A percentile compares a stretch with the other conserved stretches of the same genome.
Conservation (phyloP, 805 yeast species). For the Dipodascus geniculatus region DNA sequence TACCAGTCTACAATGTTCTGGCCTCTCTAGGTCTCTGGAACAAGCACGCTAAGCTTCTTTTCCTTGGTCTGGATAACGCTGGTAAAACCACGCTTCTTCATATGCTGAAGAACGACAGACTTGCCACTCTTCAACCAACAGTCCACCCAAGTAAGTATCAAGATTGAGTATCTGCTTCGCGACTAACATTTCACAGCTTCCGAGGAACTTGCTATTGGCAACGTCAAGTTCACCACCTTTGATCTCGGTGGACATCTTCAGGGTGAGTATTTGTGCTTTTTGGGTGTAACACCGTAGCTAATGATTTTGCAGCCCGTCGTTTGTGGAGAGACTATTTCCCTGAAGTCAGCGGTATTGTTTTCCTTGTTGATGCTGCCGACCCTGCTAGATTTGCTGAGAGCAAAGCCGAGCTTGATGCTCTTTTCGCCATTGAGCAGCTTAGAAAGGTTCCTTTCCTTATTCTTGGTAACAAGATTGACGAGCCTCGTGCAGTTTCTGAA, state of each 20-base stretch:
- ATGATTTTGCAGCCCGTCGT: conserved; percentile 58
- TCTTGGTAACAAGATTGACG: conserved; percentile 94
- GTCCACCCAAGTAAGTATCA: conserved; percentile 60
- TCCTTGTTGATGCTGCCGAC: conserved; percentile 94
- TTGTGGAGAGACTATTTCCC: conserved; percentile 99
- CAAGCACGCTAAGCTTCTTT: conserved; percentile 91
- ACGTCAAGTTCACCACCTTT: conserved; percentile 92
- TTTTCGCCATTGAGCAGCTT: conserved; percentile 87
- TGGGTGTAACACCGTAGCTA: no score
- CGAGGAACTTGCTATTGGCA: conserved; percentile 94
- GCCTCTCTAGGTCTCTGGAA: conserved; percentile 78
- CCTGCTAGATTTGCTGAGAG: conserved; percentile 92
- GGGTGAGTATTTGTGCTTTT: conserved; percentile 11
- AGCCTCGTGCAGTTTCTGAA: conserved; percentile 88
- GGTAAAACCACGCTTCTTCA: conserved; percentile 89
- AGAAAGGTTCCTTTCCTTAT: conserved; percentile 81
- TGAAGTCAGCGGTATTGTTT: conserved; percentile 95
- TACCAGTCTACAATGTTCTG: conserved; percentile 55
- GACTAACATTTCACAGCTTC: conserved; percentile 39
- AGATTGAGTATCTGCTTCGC: conserved; percentile 3
- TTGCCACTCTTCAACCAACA: conserved; percentile 96
- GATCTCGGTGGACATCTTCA: conserved; percentile 98
- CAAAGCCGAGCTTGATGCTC: conserved; percentile 85
- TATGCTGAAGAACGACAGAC: conserved; percentile 86
- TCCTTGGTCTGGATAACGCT: conserved; percentile 94